phyloP scores from a whole-genome alignment of 768 basidiomycete genomes.

The Calocera cornea region DNA sequence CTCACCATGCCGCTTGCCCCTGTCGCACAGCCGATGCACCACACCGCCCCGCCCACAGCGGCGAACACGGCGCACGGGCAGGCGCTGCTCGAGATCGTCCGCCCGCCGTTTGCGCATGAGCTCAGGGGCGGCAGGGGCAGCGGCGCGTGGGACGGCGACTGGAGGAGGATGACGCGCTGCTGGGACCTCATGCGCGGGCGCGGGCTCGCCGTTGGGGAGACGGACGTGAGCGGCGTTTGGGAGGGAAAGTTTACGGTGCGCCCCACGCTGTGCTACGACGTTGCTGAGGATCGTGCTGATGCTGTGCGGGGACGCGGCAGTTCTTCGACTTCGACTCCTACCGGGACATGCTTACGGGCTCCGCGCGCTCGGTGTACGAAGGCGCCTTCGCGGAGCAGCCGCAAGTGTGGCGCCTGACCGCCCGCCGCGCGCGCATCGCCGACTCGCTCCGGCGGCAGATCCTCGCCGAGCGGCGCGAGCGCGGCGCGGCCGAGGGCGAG shows the following conservation, averaged over 20 bases:
- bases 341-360: conserved; percentile 30
- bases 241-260: conserved; percentile 18
- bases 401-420: conserved; percentile 70
- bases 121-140: background rate
- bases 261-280: background rate
- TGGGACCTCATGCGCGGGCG: conserved; percentile 21
- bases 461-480: background rate
- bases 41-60: background rate
- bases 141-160: conserved; percentile 21
- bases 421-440: conserved; percentile 47
- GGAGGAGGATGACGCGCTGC: conserved; percentile 21
- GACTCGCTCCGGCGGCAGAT: background rate
- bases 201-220: conserved; percentile 16
- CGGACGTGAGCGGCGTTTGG: conserved; percentile 16
- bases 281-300: background rate
- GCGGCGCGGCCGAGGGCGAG: background rate
- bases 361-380: conserved; percentile 48
- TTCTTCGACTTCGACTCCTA: conserved; percentile 73
- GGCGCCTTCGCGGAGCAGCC: conserved; percentile 69
- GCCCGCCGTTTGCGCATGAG: conserved; percentile 13
- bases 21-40: background rate
- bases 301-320: conserved; percentile 24
- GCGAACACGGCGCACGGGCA: background rate
- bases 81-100: conserved; percentile 12
- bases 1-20: background rate